These are phyloP conservation scores for Asclepias syriaca DNA, from an alignment of 257 asterid species.

Conservation along the genomic window DNA sequence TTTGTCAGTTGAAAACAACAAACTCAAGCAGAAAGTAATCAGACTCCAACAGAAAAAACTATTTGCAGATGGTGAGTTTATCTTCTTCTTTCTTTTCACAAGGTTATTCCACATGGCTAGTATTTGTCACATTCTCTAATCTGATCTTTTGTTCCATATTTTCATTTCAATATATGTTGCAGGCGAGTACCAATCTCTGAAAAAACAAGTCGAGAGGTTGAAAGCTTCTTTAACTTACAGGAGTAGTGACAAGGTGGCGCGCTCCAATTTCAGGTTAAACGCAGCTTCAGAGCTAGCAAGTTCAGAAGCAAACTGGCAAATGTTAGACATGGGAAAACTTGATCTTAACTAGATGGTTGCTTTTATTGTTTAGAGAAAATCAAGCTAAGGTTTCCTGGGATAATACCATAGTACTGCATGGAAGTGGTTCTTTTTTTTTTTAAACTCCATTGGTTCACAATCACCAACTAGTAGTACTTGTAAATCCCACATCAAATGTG, in stretches of 20 bases:
- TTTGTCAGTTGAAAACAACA: conserved; percentile 56
- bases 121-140: neutral
- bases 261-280: conserved; percentile 22
- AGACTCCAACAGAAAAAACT: conserved; percentile 53
- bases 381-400: neutral
- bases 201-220: conserved; percentile 49
- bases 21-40: conserved; percentile 56
- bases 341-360: conserved; percentile 33
- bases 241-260: conserved; percentile 27
- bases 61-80: conserved; percentile 52
- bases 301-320: conserved; percentile 41
- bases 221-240: conserved; percentile 26
- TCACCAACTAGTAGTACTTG: too few relatives aligned
- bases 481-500: conserved; percentile 1
- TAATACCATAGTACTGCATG: neutral
- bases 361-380: neutral
- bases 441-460: neutral
- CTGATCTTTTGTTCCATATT: neutral
- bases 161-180: conserved; percentile 11
- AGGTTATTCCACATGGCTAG: neutral
- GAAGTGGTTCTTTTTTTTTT: neutral
- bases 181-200: conserved; percentile 60
- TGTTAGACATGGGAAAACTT: conserved; percentile 50
- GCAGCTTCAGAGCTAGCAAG: conserved; percentile 23
- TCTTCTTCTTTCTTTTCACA: neutral